Conservation (phyloP, 306 rosid species). For the Astragalus membranaceus region DNA sequence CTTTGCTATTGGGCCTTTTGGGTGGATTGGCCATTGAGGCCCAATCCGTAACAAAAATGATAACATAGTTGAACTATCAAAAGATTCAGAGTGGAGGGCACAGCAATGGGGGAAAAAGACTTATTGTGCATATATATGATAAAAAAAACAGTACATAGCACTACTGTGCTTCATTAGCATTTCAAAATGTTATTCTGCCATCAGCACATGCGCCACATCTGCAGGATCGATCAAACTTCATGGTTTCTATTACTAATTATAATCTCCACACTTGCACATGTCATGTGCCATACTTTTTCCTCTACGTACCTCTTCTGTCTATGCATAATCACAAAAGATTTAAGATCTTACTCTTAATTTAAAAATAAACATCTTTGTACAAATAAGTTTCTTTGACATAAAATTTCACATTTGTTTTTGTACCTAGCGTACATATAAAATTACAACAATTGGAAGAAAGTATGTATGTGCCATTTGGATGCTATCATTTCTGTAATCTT, state of each 20-base stretch:
- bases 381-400: conserved; percentile 16
- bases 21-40: too few relatives aligned
- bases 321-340: background rate
- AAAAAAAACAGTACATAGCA: background rate
- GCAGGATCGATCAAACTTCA: background rate
- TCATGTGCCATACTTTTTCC: background rate
- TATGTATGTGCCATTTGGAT: conserved; percentile 5
- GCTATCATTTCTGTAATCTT: conserved; percentile 25
- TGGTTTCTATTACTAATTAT: background rate
- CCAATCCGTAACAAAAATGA: too few relatives aligned
- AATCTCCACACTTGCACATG: background rate
- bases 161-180: background rate
- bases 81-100: too few relatives aligned
- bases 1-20: too few relatives aligned
- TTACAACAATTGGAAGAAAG: conserved; percentile 15
- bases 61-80: too few relatives aligned
- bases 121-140: too few relatives aligned
- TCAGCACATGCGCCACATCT: background rate
- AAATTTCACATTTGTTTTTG: too few relatives aligned
- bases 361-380: conserved; percentile 18
- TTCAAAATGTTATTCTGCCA: background rate
- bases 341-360: conserved; percentile 11
- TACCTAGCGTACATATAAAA: too few relatives aligned
- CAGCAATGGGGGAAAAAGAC: too few relatives aligned
- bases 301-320: background rate